Percentiles rank a stretch among this genome's conserved stretches.
These are phyloP conservation scores for Gautieria morchelliformis DNA, from an alignment of 768 basidiomycete genomes.

Conservation along the genomic window DNA sequence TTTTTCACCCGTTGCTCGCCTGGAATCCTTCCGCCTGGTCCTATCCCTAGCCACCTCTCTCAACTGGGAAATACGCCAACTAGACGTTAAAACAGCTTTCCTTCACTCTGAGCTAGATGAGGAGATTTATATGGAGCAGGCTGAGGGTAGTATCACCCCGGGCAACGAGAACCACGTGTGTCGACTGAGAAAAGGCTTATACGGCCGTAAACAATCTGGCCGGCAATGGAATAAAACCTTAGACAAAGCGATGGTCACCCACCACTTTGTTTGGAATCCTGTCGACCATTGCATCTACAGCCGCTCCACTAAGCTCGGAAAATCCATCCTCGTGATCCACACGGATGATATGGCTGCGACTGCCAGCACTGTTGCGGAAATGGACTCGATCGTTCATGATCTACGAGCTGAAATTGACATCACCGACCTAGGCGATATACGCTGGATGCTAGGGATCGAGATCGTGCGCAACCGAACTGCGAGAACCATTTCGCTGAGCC, in stretches of 20 bases:
- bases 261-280: not conserved
- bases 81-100: conserved; percentile 16
- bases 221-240: conserved; percentile 25
- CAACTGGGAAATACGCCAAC: not conserved
- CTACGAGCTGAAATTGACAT: too few species aligned
- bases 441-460: too few species aligned
- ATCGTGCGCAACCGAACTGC: too few species aligned
- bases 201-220: conserved; percentile 31
- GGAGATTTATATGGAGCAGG: not conserved
- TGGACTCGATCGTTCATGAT: too few species aligned
- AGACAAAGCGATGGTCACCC: not conserved
- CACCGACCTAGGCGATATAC: too few species aligned
- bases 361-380: not conserved
- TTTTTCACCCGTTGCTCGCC: not conserved
- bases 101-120: conserved; percentile 18
- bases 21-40: conserved; percentile 3
- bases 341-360: conserved; percentile 7
- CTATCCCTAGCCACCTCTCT: not conserved
- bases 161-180: conserved; percentile 15
- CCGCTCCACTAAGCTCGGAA: not conserved
- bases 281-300: not conserved
- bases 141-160: conserved; percentile 12
- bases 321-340: conserved; percentile 10
- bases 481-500: too few species aligned
- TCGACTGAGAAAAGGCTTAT: conserved; percentile 19